Conservation (phyloP, 306 rosid species). For the Oemleria cerasiformis region DNA sequence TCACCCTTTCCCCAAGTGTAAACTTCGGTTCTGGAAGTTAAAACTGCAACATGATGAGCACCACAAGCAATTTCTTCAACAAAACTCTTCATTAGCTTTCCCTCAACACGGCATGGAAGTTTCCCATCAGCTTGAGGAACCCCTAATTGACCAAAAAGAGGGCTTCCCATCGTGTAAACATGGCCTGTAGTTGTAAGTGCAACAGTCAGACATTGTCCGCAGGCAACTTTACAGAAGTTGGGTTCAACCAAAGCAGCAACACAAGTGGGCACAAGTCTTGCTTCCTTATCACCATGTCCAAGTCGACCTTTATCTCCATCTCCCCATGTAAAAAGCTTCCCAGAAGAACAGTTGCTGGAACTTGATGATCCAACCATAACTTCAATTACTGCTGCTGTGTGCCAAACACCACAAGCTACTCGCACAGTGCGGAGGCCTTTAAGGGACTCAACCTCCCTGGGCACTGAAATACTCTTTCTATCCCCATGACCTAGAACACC, state of each 20-base stretch:
- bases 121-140: constrained; percentile 79
- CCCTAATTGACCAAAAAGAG: constrained; percentile 92
- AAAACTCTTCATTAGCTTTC: constrained; percentile 66
- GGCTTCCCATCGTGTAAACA: constrained; percentile 91
- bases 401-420: constrained; percentile 99
- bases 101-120: constrained; percentile 72
- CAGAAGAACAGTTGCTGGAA: constrained; percentile 80
- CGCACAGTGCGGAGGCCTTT: constrained; percentile 91
- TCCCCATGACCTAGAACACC: constrained; percentile 98
- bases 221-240: constrained; percentile 85
- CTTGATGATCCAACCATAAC: constrained; percentile 83
- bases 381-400: constrained; percentile 97
- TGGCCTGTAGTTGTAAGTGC: constrained; percentile 85
- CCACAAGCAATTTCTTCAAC: constrained; percentile 98
- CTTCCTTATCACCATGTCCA: constrained; percentile 93
- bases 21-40: constrained; percentile 90
- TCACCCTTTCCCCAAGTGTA: constrained; percentile 99
- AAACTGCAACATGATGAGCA: constrained; percentile 87
- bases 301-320: constrained; percentile 99
- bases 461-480: constrained; percentile 63
- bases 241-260: constrained; percentile 81
- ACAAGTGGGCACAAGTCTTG: constrained; percentile 89
- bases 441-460: constrained; percentile 95
- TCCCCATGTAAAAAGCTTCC: constrained; percentile 98
- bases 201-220: constrained; percentile 90